Percentiles rank a stretch among this genome's conserved stretches.
These are phyloP conservation scores for Syzygium jambos DNA, from an alignment of 345 rosid species.

Conservation along the genomic window DNA sequence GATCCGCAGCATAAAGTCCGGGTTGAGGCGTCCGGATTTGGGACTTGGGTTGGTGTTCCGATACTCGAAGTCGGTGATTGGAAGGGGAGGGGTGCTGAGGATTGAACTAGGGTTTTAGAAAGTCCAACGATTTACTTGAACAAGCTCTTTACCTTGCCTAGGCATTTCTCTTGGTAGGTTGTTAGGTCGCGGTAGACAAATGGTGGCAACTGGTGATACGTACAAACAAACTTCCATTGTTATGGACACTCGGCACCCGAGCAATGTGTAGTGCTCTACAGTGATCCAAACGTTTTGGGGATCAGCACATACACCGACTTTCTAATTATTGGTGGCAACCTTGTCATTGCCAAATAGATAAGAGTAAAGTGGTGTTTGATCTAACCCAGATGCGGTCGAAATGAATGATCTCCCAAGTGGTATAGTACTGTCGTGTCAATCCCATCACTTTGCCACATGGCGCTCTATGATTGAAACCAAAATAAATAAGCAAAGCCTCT, in stretches of 20 bases:
- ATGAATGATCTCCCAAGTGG: rapidly evolving
- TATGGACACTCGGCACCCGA: not conserved
- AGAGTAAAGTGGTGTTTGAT: not conserved
- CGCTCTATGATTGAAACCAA: not conserved
- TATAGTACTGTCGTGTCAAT: rapidly evolving
- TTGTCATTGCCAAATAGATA: not conserved
- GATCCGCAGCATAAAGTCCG: not conserved
- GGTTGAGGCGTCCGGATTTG: not conserved
- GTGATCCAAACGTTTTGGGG: not conserved
- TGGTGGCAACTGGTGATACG: not conserved
- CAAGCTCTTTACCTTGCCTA: not conserved
- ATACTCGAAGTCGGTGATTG: not conserved
- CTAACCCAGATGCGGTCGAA: rapidly evolving
- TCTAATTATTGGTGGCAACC: not conserved
- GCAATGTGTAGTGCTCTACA: not conserved
- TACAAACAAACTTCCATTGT: not conserved
- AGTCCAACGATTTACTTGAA: not conserved
- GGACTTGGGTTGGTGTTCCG: not conserved
- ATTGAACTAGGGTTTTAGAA: not conserved
- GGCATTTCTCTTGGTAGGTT: not conserved
- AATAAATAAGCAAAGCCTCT: not conserved
- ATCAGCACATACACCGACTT: not conserved
- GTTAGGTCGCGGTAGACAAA: not conserved
- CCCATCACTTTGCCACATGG: not conserved
- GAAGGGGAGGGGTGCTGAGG: not conserved